Evolutionary conservation across 2,329 filamentous ascomycete species (phyloP).

Genomic region (Stagonosporopsis chrysanthemi): DNA sequence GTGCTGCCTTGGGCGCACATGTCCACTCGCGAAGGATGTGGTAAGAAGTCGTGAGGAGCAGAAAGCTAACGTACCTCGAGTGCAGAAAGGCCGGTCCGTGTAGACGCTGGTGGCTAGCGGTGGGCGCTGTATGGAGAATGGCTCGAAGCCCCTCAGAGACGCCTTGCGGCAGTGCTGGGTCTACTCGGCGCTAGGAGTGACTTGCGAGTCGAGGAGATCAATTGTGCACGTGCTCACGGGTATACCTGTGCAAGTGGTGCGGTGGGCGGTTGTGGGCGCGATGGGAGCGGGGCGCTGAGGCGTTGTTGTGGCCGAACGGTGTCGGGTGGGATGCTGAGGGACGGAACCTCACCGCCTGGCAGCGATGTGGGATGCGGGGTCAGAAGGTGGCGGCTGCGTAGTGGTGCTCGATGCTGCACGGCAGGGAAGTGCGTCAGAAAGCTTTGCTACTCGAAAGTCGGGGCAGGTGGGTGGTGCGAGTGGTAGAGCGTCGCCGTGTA

Average conservation of each 20-base stretch:
- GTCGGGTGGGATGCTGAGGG: conserved; percentile 45
- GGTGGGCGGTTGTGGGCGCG: conserved; percentile 40
- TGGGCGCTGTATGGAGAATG: conserved; percentile 44
- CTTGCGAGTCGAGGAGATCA: conserved; percentile 35
- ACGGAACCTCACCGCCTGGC: conserved; percentile 49
- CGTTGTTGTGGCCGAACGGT: conserved; percentile 48
- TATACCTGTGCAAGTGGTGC: conserved; percentile 42
- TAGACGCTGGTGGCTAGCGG: conserved; percentile 29
- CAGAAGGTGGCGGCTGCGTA: conserved; percentile 20
- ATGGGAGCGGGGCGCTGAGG: conserved; percentile 39
- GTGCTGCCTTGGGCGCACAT: conserved; percentile 15
- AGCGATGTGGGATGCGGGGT: conserved; percentile 27
- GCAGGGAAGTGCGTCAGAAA: conserved; percentile 32
- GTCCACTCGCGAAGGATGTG: not conserved
- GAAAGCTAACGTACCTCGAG: conserved; percentile 41
- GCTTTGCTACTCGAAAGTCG: conserved; percentile 27
- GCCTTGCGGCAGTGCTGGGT: conserved; percentile 44
- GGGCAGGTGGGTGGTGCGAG: conserved; percentile 35
- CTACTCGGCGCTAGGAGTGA: conserved; percentile 44
- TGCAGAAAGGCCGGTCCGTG: conserved; percentile 30
- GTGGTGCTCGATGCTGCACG: conserved; percentile 31
- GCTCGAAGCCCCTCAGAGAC: conserved; percentile 52
- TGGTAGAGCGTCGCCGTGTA: conserved; percentile 39
- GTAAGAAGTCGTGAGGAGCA: not conserved
- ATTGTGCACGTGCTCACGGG: conserved; percentile 34